Evolutionary conservation across 2,329 filamentous ascomycete genomes (phyloP).

Genomic region (Colletotrichum incanum): DNA sequence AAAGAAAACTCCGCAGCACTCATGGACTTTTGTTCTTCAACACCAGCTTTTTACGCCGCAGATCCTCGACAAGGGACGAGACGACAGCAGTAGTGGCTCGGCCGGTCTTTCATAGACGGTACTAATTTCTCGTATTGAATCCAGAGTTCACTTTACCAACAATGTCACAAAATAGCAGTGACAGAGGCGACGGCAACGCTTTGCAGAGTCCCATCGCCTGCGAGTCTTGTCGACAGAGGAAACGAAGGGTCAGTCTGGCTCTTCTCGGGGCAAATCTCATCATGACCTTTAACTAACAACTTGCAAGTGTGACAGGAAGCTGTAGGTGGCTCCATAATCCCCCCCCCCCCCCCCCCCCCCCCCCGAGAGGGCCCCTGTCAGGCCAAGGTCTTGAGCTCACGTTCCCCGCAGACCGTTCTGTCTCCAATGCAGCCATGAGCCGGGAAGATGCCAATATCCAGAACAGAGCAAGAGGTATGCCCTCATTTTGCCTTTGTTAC

Average conservation of each 20-base stretch:
- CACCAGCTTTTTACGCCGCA: conserved; percentile 25
- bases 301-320: conserved; percentile 39
- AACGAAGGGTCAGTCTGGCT: conserved; percentile 49
- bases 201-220: conserved; percentile 52
- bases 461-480: conserved; percentile 53
- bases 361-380: conserved; percentile 3
- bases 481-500: background rate
- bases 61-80: conserved; percentile 23
- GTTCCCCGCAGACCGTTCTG: conserved; percentile 48
- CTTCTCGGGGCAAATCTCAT: conserved; percentile 4
- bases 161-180: conserved; percentile 28
- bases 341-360: background rate
- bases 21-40: conserved; percentile 29
- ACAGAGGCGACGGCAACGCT: conserved; percentile 5
- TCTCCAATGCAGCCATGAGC: conserved; percentile 50
- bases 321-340: conserved; percentile 20
- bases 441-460: conserved; percentile 52
- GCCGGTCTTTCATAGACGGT: background rate
- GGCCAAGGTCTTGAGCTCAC: conserved; percentile 27
- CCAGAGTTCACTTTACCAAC: too few relatives aligned
- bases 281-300: background rate
- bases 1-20: conserved; percentile 16
- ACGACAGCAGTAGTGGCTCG: background rate
- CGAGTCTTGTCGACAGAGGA: conserved; percentile 52
- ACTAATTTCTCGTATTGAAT: background rate